Evolutionary conservation across 305 asterid genomes (phyloP).

Genomic region (Lippia alba): DNA sequence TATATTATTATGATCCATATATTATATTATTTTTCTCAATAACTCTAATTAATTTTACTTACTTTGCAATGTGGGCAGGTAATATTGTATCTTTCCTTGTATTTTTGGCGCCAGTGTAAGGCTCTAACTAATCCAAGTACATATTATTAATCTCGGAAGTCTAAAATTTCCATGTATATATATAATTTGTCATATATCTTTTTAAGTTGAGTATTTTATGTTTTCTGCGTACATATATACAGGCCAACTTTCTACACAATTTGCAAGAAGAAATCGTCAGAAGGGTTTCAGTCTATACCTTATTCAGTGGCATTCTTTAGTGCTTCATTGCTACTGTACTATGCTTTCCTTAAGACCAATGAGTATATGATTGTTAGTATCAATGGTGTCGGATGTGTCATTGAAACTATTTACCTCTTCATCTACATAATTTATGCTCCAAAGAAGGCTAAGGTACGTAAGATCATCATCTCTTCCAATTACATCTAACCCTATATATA

Average conservation of each 20-base stretch:
- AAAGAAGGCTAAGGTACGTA: constrained; percentile 55
- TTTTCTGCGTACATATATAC: neutral
- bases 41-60: neutral
- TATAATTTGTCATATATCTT: too few relatives aligned
- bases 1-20: neutral
- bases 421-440: constrained; percentile 53
- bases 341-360: constrained; percentile 60
- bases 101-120: constrained; percentile 71
- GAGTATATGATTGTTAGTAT: constrained; percentile 60
- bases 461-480: neutral
- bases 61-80: constrained; percentile 45
- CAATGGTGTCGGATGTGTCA: constrained; percentile 56
- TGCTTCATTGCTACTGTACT: constrained; percentile 62
- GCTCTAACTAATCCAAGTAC: neutral
- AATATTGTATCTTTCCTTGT: constrained; percentile 65
- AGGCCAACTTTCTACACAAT: constrained; percentile 70
- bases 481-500: neutral
- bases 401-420: constrained; percentile 51
- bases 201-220: neutral
- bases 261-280: constrained; percentile 63
- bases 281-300: constrained; percentile 66
- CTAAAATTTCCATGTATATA: neutral
- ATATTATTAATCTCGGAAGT: neutral
- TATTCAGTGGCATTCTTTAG: constrained; percentile 73
- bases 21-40: neutral